Base-by-base conservation (phyloP, 2,329 filamentous ascomycete genomes). In the Huntiella omanensis region DNA sequence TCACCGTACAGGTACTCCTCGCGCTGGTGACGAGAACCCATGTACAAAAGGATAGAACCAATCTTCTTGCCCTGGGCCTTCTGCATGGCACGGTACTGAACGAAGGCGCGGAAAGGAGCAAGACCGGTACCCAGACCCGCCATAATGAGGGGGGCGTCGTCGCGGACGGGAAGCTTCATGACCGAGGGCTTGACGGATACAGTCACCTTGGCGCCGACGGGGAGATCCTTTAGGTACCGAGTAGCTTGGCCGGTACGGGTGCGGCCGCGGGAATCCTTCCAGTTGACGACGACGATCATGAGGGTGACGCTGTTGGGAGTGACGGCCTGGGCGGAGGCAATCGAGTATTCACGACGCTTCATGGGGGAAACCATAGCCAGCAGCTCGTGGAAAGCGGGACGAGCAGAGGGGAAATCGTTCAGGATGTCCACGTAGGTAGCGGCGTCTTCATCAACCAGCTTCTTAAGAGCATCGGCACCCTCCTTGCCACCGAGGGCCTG, bases 1-100 rank as follows among this genome's bases (percentile, higher is more conserved):
- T 98, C 91, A 51, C 91, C 91, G 59, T 96, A 98, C 50, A 95
- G 79, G 64, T 98, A 98, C 66, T 98, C 91, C 65, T 98, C 91
- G 53, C 87, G 84, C 69, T 95, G 86, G 71, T 95, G 87, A 45
- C 91, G 87, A 13, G 86, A 88, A 52, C 91, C 91, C 69, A 98
- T 88, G 71, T 96, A 98, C 50, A 98, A 68, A 45, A 98, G 75
- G 52, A 96, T 91, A 38, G 85, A 69, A 46, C 91, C 91, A 54
- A 98, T 94, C 49, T 91, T 78, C 68, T 93, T 87, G 62, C 91
- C 91, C 62, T 92, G 84, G n/a, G 85, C 80, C 68, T 94, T 94
- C 61, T 98, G 88, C 76, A 92, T 86, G 43, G 91, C 91, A 49
- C 91, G 88, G 67, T 98, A 91, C 66, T 98, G 91, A 40, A 96